Evolutionary conservation across 257 asterid genomes (phyloP).

Genomic region (Nemophila menziesii): DNA sequence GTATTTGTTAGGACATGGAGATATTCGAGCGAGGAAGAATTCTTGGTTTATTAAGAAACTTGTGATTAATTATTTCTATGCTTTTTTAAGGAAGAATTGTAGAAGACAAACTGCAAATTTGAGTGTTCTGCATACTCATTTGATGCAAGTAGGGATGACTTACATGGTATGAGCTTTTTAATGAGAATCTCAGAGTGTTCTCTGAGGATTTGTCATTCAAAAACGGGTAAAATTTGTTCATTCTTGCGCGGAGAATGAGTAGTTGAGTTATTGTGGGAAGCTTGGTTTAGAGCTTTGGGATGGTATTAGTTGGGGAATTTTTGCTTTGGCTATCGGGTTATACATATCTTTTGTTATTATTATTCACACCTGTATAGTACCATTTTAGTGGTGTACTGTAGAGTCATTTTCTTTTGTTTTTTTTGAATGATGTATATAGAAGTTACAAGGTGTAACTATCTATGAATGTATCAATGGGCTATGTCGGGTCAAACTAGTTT

Average conservation of each 20-base stretch:
- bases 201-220: not conserved
- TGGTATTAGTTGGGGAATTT: not conserved
- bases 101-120: slow-evolving; percentile 78
- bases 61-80: slow-evolving; percentile 76
- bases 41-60: slow-evolving; percentile 94
- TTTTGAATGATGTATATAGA: too few species aligned
- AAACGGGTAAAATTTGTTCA: not conserved
- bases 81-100: slow-evolving; percentile 80
- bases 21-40: slow-evolving; percentile 80
- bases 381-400: not conserved
- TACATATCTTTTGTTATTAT: too few species aligned
- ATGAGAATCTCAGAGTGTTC: too few species aligned
- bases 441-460: too few species aligned
- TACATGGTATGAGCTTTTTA: slow-evolving; percentile 71
- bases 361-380: not conserved
- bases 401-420: too few species aligned
- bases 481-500: too few species aligned
- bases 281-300: not conserved
- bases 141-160: slow-evolving; percentile 93
- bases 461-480: too few species aligned
- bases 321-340: not conserved
- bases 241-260: not conserved
- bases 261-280: not conserved
- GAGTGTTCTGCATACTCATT: slow-evolving; percentile 79
- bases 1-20: slow-evolving; percentile 88